phyloP scores from a whole-genome alignment of 208 protist genomes.

The Wallacemonas sp. region DNA sequence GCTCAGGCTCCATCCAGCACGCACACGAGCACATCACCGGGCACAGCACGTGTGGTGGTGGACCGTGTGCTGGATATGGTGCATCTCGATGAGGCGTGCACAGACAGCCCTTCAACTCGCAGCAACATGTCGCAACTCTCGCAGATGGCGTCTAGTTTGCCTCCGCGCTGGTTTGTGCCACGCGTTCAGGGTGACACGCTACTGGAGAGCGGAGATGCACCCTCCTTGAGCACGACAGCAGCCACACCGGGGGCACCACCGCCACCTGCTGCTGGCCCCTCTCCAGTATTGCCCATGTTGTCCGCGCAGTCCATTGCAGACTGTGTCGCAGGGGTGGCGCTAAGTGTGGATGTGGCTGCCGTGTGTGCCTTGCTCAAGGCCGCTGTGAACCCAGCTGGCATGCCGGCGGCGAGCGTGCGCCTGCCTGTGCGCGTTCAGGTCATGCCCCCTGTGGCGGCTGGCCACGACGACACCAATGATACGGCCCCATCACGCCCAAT shows the following conservation, averaged over 20 bases:
- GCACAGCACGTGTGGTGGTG: no score
- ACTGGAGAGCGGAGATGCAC: not conserved
- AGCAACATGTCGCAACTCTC: not conserved
- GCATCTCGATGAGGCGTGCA: no score
- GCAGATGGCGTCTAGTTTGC: not conserved
- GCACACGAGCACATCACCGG: no score
- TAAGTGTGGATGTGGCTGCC: not conserved
- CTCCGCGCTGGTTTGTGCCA: not conserved
- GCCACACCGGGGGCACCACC: not conserved
- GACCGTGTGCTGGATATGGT: no score
- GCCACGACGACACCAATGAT: not conserved
- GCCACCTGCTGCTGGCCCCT: not conserved
- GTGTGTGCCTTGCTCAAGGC: not conserved
- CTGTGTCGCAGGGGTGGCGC: not conserved
- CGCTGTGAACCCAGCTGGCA: not conserved
- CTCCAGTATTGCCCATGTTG: not conserved
- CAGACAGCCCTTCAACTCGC: no score
- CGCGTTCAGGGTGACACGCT: not conserved
- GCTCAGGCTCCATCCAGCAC: no score
- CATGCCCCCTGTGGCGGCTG: not conserved
- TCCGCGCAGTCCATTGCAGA: not conserved
- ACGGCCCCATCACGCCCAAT: not conserved
- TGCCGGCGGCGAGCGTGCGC: not conserved
- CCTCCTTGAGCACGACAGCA: no score
- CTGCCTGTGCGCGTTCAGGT: conserved; percentile 5